Base-by-base conservation (phyloP, 352 stramenopile species). In the Globisporangium splendens region DNA sequence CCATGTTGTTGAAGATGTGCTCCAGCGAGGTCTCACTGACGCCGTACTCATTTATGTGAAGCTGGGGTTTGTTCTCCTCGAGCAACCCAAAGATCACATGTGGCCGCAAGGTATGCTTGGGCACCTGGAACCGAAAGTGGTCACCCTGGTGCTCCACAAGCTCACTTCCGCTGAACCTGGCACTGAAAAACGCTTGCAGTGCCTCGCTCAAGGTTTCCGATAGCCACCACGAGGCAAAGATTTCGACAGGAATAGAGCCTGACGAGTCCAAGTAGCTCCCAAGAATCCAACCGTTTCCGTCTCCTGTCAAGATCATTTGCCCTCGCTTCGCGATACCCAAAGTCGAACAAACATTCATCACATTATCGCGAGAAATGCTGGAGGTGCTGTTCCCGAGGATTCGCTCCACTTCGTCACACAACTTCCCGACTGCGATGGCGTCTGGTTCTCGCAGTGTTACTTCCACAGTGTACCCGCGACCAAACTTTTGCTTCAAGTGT, bases 401-500 rank as follows among this genome's bases (percentile, higher is more conserved):
- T 17, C 46, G 57, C 35, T 69, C 13, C 5, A 70, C 56, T 48
- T 51, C 21, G 17, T 56, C 49, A 18, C 66, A 38, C 24, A 62
- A 11, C 33, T 46, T 38, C 8, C 24, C 13, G 31, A 73, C 13
- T 21, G 50, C 59, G 7, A 67, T n/a, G 31, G 53, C 14, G 39
- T 65, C 50, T n/a, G 73, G 78, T 18, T 79, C 64, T 11, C 59
- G 53, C 2, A 91, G 56, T 46, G 86, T 88, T 3, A 88, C 73
- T 48, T 98, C 88, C 14, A 98, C 73, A 18, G 96, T 92, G 68
- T 95, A 98, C 0, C 96, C 96, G 55, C 89, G 77, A 14, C 96
- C 97, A 65, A 98, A 99, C 59, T 97, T 97, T 50, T 84, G 88
- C 78, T 99, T 99, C 47, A 99, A 66, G 59, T 98, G 93, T 68